Evolutionary conservation across 257 asterid species (phyloP).

Genomic region (Ajuga chamaepitys): DNA sequence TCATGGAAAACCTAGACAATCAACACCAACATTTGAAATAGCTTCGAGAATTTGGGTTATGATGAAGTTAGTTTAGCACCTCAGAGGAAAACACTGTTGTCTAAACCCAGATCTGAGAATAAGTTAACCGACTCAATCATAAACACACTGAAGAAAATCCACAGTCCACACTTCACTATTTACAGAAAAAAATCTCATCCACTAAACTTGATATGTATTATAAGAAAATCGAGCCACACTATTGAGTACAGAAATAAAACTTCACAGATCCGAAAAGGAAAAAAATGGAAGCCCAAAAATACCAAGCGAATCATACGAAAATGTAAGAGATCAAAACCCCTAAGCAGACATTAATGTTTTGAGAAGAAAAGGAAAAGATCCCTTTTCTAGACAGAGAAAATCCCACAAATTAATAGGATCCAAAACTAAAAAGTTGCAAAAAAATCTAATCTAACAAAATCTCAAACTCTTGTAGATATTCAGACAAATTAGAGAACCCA

Average conservation of each 20-base stretch:
- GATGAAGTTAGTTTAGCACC: not conserved
- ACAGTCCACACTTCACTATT: not conserved
- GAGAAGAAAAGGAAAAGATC: constrained; percentile 1
- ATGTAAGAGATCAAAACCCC: constrained; percentile 16
- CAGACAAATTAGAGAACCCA: constrained; percentile 15
- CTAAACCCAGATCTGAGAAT: constrained; percentile 39
- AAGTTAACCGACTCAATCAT: constrained; percentile 10
- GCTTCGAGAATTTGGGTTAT: not conserved
- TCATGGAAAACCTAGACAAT: not conserved
- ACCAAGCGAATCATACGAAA: constrained; percentile 10
- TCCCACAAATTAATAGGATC: constrained; percentile 21
- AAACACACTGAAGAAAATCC: not conserved
- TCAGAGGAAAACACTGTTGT: constrained; percentile 9
- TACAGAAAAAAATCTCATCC: constrained; percentile 1
- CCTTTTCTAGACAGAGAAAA: constrained; percentile 5
- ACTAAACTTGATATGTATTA: not conserved
- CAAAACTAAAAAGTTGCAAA: constrained; percentile 2
- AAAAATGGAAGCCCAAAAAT: not conserved
- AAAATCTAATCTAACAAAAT: not conserved
- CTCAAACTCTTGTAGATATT: constrained; percentile 14
- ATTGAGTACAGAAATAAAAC: constrained; percentile 8
- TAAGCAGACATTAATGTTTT: not conserved
- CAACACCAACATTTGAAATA: not conserved
- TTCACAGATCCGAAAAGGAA: constrained; percentile 28
- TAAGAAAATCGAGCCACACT: constrained; percentile 2